These are phyloP conservation scores for Globisporangium emineosum DNA, from an alignment of 352 stramenopile species.

Conservation along the genomic window DNA sequence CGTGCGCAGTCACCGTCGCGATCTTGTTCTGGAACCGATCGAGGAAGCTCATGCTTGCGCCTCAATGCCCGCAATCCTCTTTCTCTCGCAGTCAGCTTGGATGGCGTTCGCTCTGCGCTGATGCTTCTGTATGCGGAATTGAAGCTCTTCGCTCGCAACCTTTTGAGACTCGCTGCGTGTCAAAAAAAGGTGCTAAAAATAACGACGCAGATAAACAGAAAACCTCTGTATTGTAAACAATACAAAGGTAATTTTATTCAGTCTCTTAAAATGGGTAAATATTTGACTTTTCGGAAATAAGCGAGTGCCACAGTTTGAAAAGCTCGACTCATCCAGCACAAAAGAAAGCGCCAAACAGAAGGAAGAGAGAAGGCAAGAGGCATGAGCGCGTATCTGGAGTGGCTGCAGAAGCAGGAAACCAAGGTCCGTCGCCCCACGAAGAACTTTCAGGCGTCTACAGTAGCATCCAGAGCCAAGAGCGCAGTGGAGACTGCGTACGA, in stretches of 20 bases:
- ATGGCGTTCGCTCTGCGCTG: background rate
- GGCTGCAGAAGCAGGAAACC: slow-evolving; percentile 37
- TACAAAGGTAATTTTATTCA: background rate
- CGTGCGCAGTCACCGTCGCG: slow-evolving; percentile 73
- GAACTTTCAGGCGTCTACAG: background rate
- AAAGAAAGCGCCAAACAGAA: slow-evolving; percentile 3
- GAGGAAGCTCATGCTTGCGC: slow-evolving; percentile 71
- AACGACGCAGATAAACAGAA: background rate
- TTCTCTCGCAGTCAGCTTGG: background rate
- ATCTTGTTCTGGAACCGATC: slow-evolving; percentile 85
- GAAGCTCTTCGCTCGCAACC: background rate
- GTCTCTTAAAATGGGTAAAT: background rate
- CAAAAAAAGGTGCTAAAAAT: slow-evolving; percentile 1
- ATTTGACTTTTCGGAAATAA: background rate
- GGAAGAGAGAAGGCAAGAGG: background rate
- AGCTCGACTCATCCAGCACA: background rate
- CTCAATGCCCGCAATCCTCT: background rate
- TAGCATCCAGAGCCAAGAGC: slow-evolving; percentile 1
- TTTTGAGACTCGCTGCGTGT: background rate
- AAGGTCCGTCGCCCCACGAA: slow-evolving; percentile 19
- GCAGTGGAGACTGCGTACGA: background rate
- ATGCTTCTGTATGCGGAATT: too few species aligned
- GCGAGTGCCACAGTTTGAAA: background rate
- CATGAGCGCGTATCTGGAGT: slow-evolving; percentile 36
- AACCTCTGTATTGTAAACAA: background rate